A percentile compares a stretch with the other conserved stretches of the same genome.
Conservation (phyloP, 192 early-diverging fungal species). For the Spizellomyces punctatus region DNA sequence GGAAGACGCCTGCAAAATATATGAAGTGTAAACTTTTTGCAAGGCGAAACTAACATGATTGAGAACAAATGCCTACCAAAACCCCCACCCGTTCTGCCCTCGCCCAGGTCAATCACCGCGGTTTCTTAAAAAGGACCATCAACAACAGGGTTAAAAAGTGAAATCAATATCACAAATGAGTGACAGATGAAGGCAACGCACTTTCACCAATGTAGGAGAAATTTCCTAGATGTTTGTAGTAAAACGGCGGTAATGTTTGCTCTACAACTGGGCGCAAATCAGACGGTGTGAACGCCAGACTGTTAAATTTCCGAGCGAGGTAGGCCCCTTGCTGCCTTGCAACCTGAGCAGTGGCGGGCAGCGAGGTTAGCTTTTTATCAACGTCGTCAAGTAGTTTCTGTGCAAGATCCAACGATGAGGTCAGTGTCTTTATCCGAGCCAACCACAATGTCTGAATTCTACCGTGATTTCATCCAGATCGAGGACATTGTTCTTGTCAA, state of each 20-base stretch:
- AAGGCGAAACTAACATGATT: not conserved
- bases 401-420: not conserved
- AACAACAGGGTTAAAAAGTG: too few relatives aligned
- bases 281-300: conserved; percentile 1
- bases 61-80: conserved; percentile 8
- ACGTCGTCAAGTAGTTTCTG: conserved; percentile 29
- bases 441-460: not conserved
- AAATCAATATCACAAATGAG: not conserved
- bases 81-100: conserved; percentile 21
- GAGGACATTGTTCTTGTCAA: conserved; percentile 21
- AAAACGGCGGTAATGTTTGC: conserved; percentile 24
- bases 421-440: not conserved
- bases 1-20: conserved; percentile 4
- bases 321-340: conserved; percentile 45
- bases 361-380: conserved; percentile 41
- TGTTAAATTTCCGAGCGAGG: conserved; percentile 38
- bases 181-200: conserved; percentile 1
- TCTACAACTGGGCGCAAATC: conserved; percentile 6
- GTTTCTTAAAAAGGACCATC: too few relatives aligned
- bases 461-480: conserved; percentile 29
- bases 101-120: conserved; percentile 40
- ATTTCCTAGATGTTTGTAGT: conserved; percentile 42
- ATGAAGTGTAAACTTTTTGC: not conserved
- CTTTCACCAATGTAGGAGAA: conserved; percentile 47
- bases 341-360: conserved; percentile 49